phyloP scores from a whole-genome alignment of 2,329 filamentous ascomycete species.

The Setomelanomma holmii region DNA sequence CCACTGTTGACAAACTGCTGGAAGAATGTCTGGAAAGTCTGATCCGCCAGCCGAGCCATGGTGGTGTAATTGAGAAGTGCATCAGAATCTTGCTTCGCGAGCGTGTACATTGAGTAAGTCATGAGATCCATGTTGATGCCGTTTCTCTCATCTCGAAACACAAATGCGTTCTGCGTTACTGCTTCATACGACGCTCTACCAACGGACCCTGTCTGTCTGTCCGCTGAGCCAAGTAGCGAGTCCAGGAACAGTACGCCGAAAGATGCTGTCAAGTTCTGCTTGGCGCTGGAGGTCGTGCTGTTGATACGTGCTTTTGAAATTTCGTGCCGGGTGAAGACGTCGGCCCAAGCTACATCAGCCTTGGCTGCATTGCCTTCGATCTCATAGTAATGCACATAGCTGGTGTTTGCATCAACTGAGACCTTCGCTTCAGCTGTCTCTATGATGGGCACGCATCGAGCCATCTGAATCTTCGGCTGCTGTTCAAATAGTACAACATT shows the following conservation, averaged over 20 bases:
- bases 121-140: constrained; percentile 43
- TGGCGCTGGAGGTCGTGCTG: neutral
- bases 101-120: constrained; percentile 37
- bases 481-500: constrained; percentile 11
- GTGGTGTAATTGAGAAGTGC: constrained; percentile 23
- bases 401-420: constrained; percentile 8
- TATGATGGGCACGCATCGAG: constrained; percentile 18
- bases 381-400: constrained; percentile 9
- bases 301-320: neutral
- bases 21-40: constrained; percentile 30
- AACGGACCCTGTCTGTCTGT: neutral
- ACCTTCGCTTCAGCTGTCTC: constrained; percentile 19
- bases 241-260: constrained; percentile 19
- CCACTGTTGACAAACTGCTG: constrained; percentile 22
- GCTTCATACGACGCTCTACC: constrained; percentile 1
- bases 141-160: constrained; percentile 26
- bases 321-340: constrained; percentile 13
- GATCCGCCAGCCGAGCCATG: constrained; percentile 17
- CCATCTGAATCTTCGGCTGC: constrained; percentile 16
- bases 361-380: neutral
- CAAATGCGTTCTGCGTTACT: constrained; percentile 26
- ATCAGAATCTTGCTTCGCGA: constrained; percentile 24
- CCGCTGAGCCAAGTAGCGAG: constrained; percentile 15
- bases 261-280: constrained; percentile 13
- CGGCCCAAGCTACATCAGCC: constrained; percentile 11